Evolutionary conservation across 768 basidiomycete genomes (phyloP), one percentile per base, ranked within the genome.

Genomic region (Phlegmacium glaucopus): DNA sequence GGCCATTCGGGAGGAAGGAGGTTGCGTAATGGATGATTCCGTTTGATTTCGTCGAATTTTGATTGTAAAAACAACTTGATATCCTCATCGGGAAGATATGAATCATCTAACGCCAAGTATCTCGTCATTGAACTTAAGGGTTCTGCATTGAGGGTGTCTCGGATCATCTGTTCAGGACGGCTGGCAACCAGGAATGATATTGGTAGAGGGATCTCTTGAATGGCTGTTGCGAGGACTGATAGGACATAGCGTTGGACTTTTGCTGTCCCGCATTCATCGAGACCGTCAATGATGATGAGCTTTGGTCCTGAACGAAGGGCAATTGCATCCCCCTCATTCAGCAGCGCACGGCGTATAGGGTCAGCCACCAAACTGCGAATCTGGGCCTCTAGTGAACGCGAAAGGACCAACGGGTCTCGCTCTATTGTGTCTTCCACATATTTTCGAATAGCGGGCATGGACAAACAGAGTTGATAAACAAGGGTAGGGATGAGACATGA

Each of bases 101-200:
- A 39, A 22, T 51, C 49, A 29, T 55, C 49, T 13, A 58, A 22
- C 3, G 36, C 41, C 8, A 55, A 9, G 4, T 9, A 15, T 6
- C 32, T 29, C 1, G 45, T 42, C 4, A 44, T 2, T 6, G 32
- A n/a, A 12, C 16, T 13, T 7, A 55, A 30, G 3, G 36, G 18
- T 1, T 44, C 42, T 15, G 43, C 42, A 11, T 50, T 44, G 27
- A 59, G 52, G 1, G 42, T 41, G 2, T 47, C 48, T 6, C 40
- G 35, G 16, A 56, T 39, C 4, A 49, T 49, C 25, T 49, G 45
- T 15, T 59, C 56, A 25, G 52, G 56, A 28, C 52, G 47, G 25
- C 56, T 54, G 11, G 50, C 50, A 11, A 60, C 41, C 37, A 60
- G 50, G 42, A 57, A 48, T 22, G 30, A 40, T 8, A 57, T 26